Evolutionary conservation across 2,329 filamentous ascomycete species (phyloP).

Genomic region (Exophiala sideris): DNA sequence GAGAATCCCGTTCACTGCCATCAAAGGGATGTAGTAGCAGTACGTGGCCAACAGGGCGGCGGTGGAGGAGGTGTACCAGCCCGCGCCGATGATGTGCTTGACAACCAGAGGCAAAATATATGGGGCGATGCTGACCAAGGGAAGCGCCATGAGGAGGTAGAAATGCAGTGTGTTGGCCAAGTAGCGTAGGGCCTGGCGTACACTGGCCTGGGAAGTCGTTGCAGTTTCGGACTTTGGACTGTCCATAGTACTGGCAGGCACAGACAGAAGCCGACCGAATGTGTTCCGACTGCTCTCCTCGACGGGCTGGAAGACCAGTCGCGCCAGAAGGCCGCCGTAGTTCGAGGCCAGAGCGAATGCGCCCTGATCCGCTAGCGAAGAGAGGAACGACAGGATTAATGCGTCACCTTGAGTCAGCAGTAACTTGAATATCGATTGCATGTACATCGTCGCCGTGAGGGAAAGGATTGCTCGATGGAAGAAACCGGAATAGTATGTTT

Average conservation of each 20-base stretch:
- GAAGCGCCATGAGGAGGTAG: constrained; percentile 70
- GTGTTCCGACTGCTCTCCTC: constrained; percentile 90
- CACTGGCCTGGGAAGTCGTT: not conserved
- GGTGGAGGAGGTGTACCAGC: constrained; percentile 73
- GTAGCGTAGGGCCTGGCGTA: constrained; percentile 26
- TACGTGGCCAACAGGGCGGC: constrained; percentile 72
- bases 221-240: not conserved
- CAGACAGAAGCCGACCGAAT: constrained; percentile 72
- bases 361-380: constrained; percentile 76
- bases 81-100: constrained; percentile 68
- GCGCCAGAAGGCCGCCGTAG: constrained; percentile 83
- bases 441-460: constrained; percentile 76
- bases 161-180: constrained; percentile 60
- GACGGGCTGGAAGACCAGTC: constrained; percentile 88
- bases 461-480: constrained; percentile 69
- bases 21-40: constrained; percentile 87
- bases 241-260: not conserved
- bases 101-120: constrained; percentile 70
- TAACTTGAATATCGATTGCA: constrained; percentile 88
- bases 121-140: constrained; percentile 69
- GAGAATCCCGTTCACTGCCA: constrained; percentile 85
- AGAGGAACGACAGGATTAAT: constrained; percentile 75
- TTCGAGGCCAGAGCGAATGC: constrained; percentile 92
- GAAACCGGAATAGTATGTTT: constrained; percentile 53
- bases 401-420: constrained; percentile 92